These are phyloP conservation scores for Chalciporus chontae DNA, from an alignment of 768 basidiomycete genomes.

Conservation along the genomic window DNA sequence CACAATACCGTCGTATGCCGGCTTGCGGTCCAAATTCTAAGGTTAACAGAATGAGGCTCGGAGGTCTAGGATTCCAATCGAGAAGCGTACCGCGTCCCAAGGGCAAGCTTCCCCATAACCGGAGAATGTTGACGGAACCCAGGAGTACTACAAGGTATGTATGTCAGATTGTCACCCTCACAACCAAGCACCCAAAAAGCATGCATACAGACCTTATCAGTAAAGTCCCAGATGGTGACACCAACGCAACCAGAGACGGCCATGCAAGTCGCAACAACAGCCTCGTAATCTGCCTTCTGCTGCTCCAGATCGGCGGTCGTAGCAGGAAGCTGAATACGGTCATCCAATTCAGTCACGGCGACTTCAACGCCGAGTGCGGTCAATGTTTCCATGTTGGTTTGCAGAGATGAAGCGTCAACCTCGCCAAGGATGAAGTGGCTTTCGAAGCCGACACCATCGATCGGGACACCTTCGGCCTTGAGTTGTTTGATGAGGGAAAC, in stretches of 20 bases:
- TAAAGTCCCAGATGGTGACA: conserved; percentile 39
- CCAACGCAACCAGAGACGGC: conserved; percentile 35
- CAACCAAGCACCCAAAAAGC: too few species aligned
- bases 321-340: too few species aligned
- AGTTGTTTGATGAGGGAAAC: conserved; percentile 50
- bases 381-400: conserved; percentile 48
- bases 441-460: conserved; percentile 63
- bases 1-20: conserved; percentile 14
- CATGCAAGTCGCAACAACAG: conserved; percentile 52
- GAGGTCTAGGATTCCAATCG: background rate
- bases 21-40: conserved; percentile 15
- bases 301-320: conserved; percentile 41
- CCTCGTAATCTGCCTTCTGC: conserved; percentile 54
- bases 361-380: conserved; percentile 62
- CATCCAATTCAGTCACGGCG: conserved; percentile 67
- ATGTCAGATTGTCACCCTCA: too few species aligned
- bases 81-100: conserved; percentile 13
- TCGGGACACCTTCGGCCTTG: conserved; percentile 43
- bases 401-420: conserved; percentile 43
- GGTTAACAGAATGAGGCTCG: background rate
- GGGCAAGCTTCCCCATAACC: conserved; percentile 14
- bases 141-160: too few species aligned
- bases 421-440: conserved; percentile 57
- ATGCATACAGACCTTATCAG: too few species aligned
- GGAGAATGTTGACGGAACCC: conserved; percentile 7